Evolutionary conservation across 805 yeast species (phyloP), one percentile per base, ranked within the genome.

Genomic region (Kodamaea hsintzibuensis): DNA sequence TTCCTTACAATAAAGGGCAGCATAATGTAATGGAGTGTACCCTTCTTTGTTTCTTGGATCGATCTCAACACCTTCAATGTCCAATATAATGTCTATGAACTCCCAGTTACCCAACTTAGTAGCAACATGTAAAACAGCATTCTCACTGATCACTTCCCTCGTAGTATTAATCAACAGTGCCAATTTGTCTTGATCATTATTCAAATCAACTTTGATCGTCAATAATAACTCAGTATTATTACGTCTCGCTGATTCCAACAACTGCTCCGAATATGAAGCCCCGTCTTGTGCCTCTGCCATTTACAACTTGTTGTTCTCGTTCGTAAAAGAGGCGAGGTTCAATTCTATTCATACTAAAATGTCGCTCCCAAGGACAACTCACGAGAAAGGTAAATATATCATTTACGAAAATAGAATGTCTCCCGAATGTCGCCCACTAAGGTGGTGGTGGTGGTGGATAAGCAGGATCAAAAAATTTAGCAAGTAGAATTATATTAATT

Each of bases 1-100:
- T 22, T 83, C 85, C 46, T 77, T 75, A 12, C 92, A 79, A 68
- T 88, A 93, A 56, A 81, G 81, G 10, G 86, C 96, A 4, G 97
- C 96, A 57, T 82, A 73, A 70, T 93, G 98, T 58, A 95, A 79
- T 12, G 99, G 98, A 1, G 98, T 90, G 59, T 89, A 92, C 39
- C 91, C 92, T 50, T 86, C 87, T 38, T 84, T 78, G 68, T 88
- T 88, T 42, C 71, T 66, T 1, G 97, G 95, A 68, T 95, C 97
- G 30, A 92, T 85, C 60, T 92, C 97, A 16, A 92, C 91, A 1
- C 95, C 97, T 56, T 89, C 96, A 52, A 87, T 85, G 68, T 93
- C 98, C 55, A 93, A 76, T 16, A 93, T 73, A 49, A 80, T 72
- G 66, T 93, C 98, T 64, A 95, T 76, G 37, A 88, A 88, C 62